phyloP scores from a whole-genome alignment of 2,329 filamentous ascomycete genomes.

The Microsporum canis region DNA sequence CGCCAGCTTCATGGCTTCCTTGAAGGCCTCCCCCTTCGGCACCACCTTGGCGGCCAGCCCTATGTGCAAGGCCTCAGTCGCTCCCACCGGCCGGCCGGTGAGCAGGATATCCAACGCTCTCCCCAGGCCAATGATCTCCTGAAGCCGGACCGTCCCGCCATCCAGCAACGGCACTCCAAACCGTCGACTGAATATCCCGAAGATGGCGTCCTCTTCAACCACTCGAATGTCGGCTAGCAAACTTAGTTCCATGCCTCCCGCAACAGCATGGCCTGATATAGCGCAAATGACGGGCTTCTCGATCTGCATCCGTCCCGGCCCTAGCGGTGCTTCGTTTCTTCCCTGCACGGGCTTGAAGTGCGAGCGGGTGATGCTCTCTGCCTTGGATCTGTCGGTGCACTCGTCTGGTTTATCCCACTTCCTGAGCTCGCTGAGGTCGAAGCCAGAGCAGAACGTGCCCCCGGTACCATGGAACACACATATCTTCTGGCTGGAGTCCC shows the following conservation, averaged over 20 bases:
- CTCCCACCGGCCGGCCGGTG: slow-evolving; percentile 41
- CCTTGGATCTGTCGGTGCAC: neutral
- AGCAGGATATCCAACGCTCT: slow-evolving; percentile 47
- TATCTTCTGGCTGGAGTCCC: slow-evolving; percentile 41
- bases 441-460: slow-evolving; percentile 44
- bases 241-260: slow-evolving; percentile 43
- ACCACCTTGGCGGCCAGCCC: slow-evolving; percentile 46
- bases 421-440: slow-evolving; percentile 41
- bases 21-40: slow-evolving; percentile 39
- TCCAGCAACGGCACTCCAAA: slow-evolving; percentile 44
- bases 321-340: slow-evolving; percentile 40
- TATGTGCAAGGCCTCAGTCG: slow-evolving; percentile 41
- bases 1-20: slow-evolving; percentile 41
- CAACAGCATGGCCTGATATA: slow-evolving; percentile 44
- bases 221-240: slow-evolving; percentile 45
- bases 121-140: slow-evolving; percentile 42
- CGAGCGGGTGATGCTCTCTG: slow-evolving; percentile 11
- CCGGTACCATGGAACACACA: slow-evolving; percentile 41
- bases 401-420: slow-evolving; percentile 12
- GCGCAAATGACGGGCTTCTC: slow-evolving; percentile 44
- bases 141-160: slow-evolving; percentile 44
- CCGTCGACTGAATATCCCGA: slow-evolving; percentile 46
- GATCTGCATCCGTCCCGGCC: slow-evolving; percentile 40
- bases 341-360: slow-evolving; percentile 25
- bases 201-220: slow-evolving; percentile 42